These are phyloP conservation scores for Ophiostoma piceae DNA, from an alignment of 2,329 filamentous ascomycete species.

Conservation along the genomic window DNA sequence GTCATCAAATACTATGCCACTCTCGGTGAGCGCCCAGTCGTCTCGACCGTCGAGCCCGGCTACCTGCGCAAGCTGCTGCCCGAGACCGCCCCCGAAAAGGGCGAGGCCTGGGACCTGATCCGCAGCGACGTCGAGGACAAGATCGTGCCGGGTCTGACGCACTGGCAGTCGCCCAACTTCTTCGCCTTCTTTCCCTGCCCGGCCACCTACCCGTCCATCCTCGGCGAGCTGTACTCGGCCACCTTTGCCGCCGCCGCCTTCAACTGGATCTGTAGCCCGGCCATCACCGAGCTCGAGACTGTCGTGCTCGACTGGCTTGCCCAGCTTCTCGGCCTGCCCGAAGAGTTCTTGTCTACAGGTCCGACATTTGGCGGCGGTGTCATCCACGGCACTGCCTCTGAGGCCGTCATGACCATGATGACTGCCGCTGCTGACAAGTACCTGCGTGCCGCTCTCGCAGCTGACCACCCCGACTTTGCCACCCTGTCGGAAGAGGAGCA, in stretches of 20 bases:
- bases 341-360: conserved; percentile 66
- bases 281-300: conserved; percentile 88
- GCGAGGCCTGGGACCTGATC: conserved; percentile 72
- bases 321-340: conserved; percentile 66
- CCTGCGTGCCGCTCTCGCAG: conserved; percentile 42
- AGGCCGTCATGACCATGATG: conserved; percentile 81
- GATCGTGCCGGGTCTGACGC: conserved; percentile 87
- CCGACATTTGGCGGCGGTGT: conserved; percentile 75
- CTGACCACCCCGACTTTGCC: conserved; percentile 37
- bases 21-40: conserved; percentile 63
- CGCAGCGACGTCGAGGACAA: conserved; percentile 76
- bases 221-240: conserved; percentile 87
- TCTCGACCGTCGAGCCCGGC: conserved; percentile 74
- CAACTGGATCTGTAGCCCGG: conserved; percentile 94
- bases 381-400: conserved; percentile 87
- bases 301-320: conserved; percentile 90
- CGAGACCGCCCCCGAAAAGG: conserved; percentile 55
- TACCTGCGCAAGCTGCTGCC: conserved; percentile 81
- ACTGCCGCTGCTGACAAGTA: conserved; percentile 81
- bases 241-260: conserved; percentile 88
- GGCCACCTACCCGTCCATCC: conserved; percentile 74
- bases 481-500: conserved; percentile 43
- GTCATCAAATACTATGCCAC: conserved; percentile 80
- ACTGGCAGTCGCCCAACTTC: conserved; percentile 91
- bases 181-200: conserved; percentile 91